phyloP scores from a whole-genome alignment of 2,329 filamentous ascomycete genomes.

The Aspergillus flavus region DNA sequence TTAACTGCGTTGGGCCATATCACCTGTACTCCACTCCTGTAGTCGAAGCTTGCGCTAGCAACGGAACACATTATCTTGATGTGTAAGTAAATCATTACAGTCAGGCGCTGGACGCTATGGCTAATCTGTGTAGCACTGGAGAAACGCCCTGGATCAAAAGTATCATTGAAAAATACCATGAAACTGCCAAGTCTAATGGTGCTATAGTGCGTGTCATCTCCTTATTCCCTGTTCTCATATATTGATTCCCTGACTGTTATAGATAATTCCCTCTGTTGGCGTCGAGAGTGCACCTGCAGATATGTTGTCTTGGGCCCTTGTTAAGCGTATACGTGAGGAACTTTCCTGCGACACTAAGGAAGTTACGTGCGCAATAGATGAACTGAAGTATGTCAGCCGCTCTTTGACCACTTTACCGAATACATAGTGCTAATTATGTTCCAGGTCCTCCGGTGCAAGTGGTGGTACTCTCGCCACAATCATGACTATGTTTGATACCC shows the following conservation, averaged over 20 bases:
- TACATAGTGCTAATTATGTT: background rate
- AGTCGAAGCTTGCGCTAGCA: constrained; percentile 64
- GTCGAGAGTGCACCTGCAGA: constrained; percentile 65
- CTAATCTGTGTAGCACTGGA: constrained; percentile 52
- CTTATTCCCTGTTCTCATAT: background rate
- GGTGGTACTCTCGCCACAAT: constrained; percentile 69
- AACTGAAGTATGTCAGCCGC: constrained; percentile 49
- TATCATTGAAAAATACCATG: constrained; percentile 64
- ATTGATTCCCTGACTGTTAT: constrained; percentile 1
- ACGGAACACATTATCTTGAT: constrained; percentile 70
- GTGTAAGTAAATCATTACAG: constrained; percentile 41
- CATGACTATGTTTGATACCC: constrained; percentile 57
- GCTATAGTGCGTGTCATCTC: constrained; percentile 54
- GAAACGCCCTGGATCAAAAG: constrained; percentile 66
- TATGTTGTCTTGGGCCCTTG: constrained; percentile 55
- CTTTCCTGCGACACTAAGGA: constrained; percentile 54
- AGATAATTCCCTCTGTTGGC: constrained; percentile 63
- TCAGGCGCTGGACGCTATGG: background rate
- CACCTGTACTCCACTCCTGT: constrained; percentile 66
- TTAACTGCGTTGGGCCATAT: constrained; percentile 66
- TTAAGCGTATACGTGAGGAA: constrained; percentile 55
- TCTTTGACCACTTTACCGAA: background rate
- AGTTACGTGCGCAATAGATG: constrained; percentile 56
- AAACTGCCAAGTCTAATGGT: constrained; percentile 59
- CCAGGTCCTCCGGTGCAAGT: constrained; percentile 48